These are phyloP conservation scores for Starmerella khaoyaiensis DNA, from an alignment of 805 yeast genomes.

Conservation along the genomic window DNA sequence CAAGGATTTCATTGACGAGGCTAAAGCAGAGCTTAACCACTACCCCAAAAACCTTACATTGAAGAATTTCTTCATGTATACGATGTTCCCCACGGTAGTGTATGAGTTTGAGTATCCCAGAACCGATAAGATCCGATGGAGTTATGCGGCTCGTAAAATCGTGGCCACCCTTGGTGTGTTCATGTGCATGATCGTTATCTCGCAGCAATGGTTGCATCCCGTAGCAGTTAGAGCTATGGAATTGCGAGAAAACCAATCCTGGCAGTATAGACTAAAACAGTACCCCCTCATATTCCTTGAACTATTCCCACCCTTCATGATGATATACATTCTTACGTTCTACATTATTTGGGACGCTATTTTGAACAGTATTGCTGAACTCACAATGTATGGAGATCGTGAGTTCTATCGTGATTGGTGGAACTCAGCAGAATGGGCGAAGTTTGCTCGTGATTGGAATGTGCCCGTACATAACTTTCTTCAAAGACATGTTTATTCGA, in stretches of 20 bases:
- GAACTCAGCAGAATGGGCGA: conserved; percentile 89
- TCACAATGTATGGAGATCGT: conserved; percentile 76
- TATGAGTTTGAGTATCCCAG: conserved; percentile 68
- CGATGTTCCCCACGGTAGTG: conserved; percentile 78
- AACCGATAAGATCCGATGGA: conserved; percentile 53
- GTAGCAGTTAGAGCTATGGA: conserved; percentile 46
- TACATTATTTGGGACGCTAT: conserved; percentile 94
- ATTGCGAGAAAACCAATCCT: conserved; percentile 37
- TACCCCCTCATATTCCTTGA: conserved; percentile 56
- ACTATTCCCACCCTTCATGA: conserved; percentile 64
- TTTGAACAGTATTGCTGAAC: conserved; percentile 77
- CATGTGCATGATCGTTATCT: conserved; percentile 62
- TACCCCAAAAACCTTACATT: conserved; percentile 68
- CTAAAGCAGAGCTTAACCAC: conserved; percentile 49
- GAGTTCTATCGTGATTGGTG: conserved; percentile 96
- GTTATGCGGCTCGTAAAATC: conserved; percentile 52
- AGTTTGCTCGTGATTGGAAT: conserved; percentile 90
- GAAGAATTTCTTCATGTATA: conserved; percentile 54
- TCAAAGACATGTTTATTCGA: conserved; percentile 86
- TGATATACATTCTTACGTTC: conserved; percentile 64
- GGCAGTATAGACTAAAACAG: conserved; percentile 32
- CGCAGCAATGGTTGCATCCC: conserved; percentile 68
- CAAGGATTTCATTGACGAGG: conserved; percentile 26
- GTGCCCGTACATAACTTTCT: conserved; percentile 82
- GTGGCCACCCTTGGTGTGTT: conserved; percentile 81